Conservation (phyloP, 768 basidiomycete genomes). For the Trametes maxima region DNA sequence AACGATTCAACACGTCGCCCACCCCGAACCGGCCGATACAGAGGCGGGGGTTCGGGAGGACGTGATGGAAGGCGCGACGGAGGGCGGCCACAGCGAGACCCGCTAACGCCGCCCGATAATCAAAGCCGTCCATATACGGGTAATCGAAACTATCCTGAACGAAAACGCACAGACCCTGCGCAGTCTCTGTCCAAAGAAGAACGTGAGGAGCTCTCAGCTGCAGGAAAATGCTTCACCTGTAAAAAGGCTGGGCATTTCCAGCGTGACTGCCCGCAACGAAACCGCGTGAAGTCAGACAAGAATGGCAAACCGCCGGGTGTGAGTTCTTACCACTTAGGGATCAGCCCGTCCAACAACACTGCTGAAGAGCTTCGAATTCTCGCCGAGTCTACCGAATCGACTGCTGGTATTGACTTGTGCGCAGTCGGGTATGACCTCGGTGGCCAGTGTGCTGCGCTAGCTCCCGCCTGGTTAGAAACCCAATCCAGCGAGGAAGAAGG, state of each 20-base stretch:
- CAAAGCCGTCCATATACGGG: no score
- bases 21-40: no score
- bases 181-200: not conserved
- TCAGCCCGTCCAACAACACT: not conserved
- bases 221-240: conserved; percentile 4
- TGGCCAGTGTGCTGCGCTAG: not conserved
- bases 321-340: not conserved
- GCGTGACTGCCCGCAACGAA: not conserved
- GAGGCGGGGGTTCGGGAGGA: no score
- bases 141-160: no score
- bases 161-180: no score
- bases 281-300: not conserved
- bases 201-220: not conserved
- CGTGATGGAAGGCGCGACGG: no score
- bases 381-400: not conserved
- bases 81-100: no score
- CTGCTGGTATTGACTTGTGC: not conserved
- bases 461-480: no score
- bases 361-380: not conserved
- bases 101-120: no score
- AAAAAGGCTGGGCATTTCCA: conserved; percentile 6
- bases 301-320: conserved; percentile 4
- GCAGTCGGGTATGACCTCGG: not conserved
- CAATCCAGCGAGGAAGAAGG: no score
- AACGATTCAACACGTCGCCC: no score